Evolutionary conservation across 345 rosid genomes (phyloP).

Genomic region (Citrus mangshanensis): DNA sequence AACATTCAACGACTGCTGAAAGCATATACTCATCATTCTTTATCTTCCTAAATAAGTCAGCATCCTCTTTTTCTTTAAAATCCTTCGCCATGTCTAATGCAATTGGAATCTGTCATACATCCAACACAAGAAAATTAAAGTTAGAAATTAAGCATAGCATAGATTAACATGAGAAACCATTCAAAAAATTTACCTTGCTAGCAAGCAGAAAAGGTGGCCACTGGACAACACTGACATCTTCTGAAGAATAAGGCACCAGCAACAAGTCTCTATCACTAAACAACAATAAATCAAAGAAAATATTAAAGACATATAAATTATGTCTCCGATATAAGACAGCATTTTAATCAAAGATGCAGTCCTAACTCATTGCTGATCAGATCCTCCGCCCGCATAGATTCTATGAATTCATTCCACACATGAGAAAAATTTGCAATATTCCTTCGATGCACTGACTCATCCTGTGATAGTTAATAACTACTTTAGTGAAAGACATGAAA

Average conservation of each 20-base stretch:
- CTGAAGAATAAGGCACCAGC: conserved; percentile 79
- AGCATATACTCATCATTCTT: conserved; percentile 63
- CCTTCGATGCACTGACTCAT: conserved; percentile 36
- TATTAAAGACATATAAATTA: conserved; percentile 9
- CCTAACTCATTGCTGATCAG: conserved; percentile 75
- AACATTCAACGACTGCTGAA: conserved; percentile 79
- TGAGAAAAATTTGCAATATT: conserved; percentile 71
- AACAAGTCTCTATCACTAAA: conserved; percentile 83
- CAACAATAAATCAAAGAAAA: conserved; percentile 22
- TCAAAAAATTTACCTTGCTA: conserved; percentile 65
- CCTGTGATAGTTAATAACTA: conserved; percentile 45
- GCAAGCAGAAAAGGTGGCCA: conserved; percentile 99
- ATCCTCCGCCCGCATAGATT: conserved; percentile 83
- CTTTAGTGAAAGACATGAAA: conserved; percentile 15
- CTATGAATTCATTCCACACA: conserved; percentile 89
- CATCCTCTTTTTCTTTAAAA: conserved; percentile 72
- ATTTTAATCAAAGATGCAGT: conserved; percentile 15
- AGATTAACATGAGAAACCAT: conserved; percentile 12
- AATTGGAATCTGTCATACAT: conserved; percentile 73
- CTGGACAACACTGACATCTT: conserved; percentile 64
- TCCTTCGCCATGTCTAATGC: conserved; percentile 99
- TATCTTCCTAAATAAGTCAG: conserved; percentile 75
- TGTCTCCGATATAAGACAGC: conserved; percentile 13
- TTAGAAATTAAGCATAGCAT: conserved; percentile 13
- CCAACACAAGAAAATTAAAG: conserved; percentile 19